Evolutionary conservation across 768 basidiomycete genomes (phyloP).

Genomic region (Russula foetens): DNA sequence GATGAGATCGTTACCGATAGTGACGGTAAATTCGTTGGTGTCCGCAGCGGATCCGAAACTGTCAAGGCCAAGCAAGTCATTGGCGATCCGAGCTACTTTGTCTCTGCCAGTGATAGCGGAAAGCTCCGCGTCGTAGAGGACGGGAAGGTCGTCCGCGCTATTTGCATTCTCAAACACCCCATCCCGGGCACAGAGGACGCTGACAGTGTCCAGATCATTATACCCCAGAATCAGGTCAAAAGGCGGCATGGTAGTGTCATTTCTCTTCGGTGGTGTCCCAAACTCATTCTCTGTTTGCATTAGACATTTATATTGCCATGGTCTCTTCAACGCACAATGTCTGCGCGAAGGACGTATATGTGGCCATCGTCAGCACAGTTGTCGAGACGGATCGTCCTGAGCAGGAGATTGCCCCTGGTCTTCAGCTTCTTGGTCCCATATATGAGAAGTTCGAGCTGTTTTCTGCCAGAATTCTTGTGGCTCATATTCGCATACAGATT

Average conservation of each 20-base stretch:
- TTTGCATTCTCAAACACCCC: slow-evolving; percentile 96
- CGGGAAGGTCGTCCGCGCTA: slow-evolving; percentile 91
- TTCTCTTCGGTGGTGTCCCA: background rate
- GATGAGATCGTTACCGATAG: slow-evolving; percentile 82
- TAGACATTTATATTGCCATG: slow-evolving; percentile 98
- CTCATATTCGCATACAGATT: slow-evolving; percentile 46
- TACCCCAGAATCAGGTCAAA: slow-evolving; percentile 96
- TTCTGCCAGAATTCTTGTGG: background rate
- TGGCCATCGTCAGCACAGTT: slow-evolving; percentile 97
- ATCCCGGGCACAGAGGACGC: slow-evolving; percentile 95
- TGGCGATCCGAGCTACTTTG: slow-evolving; percentile 97
- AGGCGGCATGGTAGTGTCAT: slow-evolving; percentile 73
- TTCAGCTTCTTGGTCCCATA: slow-evolving; percentile 86
- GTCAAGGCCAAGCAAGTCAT: slow-evolving; percentile 98
- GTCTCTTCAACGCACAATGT: slow-evolving; percentile 97
- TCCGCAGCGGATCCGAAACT: slow-evolving; percentile 80
- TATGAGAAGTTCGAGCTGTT: slow-evolving; percentile 72
- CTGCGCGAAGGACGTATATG: slow-evolving; percentile 88
- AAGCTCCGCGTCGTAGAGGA: slow-evolving; percentile 88
- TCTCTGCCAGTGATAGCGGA: slow-evolving; percentile 61
- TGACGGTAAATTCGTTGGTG: slow-evolving; percentile 88
- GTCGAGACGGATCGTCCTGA: slow-evolving; percentile 94
- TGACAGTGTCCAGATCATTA: slow-evolving; percentile 95
- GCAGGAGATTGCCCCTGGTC: slow-evolving; percentile 84
- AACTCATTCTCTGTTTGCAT: slow-evolving; percentile 5